Base-by-base conservation (phyloP, 1,139 yeast genomes). In the Hansenula sp. region DNA sequence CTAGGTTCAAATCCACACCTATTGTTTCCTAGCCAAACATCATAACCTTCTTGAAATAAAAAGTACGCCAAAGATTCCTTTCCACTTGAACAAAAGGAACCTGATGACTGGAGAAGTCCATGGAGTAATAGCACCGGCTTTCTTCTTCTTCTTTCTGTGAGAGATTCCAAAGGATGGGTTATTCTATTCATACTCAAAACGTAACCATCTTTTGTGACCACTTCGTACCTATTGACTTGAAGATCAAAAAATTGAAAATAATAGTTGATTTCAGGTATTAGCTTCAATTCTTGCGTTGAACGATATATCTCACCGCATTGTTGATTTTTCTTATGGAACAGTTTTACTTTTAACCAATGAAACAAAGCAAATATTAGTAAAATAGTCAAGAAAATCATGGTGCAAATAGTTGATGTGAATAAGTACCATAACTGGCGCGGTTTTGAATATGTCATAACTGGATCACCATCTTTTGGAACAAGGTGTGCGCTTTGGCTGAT, bases 11-110 rank as follows among this genome's bases (percentile, higher is more conserved):
- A 88, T 30, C 96, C 94, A 49, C 96, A 81, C 47, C 99, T 68
- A 60, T 91, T 91, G 59, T 91, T 90, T 1, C 97, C 98, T 44
- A 93, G 64, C 97, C 98, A 93, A 1, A 93, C 93, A 55, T 93
- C 98, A 60, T 74, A 89, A 0, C 96, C 96, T 29, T 68, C 62
- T 21, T 74, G 68, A 36, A 72, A 64, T 27, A 91, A 68, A 53
- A 70, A 75, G 52, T 79, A 81, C 0, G 94, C 94, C 42, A 93
- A 60, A 7, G 95, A 85, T 47, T 86, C 78, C 44, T 71, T 70
- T 0, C 97, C 98, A 17, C 86, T 70, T 0, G 95, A 82, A 30
- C 93, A 73, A 61, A 74, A 93, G 0, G 96, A 85, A 0, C 93
- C 97, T 0, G 94, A 81, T 27, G 95, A 84, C 56, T 90, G 95